Base-by-base conservation (phyloP, 2,329 filamentous ascomycete genomes). In the Epichloe scottii region DNA sequence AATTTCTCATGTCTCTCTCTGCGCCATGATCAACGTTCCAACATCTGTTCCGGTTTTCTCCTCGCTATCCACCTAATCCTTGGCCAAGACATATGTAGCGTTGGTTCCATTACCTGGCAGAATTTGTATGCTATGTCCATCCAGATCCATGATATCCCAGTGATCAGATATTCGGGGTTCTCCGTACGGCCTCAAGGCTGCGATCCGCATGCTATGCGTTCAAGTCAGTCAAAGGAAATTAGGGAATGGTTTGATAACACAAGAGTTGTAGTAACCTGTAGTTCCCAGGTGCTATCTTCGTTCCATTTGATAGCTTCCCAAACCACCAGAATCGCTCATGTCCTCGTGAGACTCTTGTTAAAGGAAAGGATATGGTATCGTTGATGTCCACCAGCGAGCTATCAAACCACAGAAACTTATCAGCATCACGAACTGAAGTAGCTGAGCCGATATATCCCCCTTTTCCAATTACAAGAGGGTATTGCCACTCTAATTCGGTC, bases 361-460 rank as follows among this genome's bases (percentile, higher is more conserved):
- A 51, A 0, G 70, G 70, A 51, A 72, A 70, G 0, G 68, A 50
- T 11, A 66, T 55, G 0, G 67, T 67, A 49, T 71, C 66, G 15
- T 66, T 61, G n/a, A 66, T 66, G 54, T 68, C 35, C 14, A 51
- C 38, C 17, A 49, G 15, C 12, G 49, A 48, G 33, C 23, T 34
- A 34, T 51, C 46, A 34, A 53, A 53, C 46, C 37, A 46, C 15
- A 15, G 1, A 30, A 38, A 51, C 21, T 35, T 41, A 23, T 53
- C 40, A 17, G 52, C 30, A 46, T 53, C 46, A 23, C 49, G 52
- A 23, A 51, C 35, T 17, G 63, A 67, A 5, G 69, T 68, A 3
- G 68, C 68, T 1, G 70, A 67, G 19, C 72, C 72, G 46, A 75
- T 56, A 49, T 66, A 75, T n/a, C 66, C 66, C 12, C 61, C 60